Conservation (phyloP, 2,329 filamentous ascomycete species). For the Helminthosporium solani region DNA sequence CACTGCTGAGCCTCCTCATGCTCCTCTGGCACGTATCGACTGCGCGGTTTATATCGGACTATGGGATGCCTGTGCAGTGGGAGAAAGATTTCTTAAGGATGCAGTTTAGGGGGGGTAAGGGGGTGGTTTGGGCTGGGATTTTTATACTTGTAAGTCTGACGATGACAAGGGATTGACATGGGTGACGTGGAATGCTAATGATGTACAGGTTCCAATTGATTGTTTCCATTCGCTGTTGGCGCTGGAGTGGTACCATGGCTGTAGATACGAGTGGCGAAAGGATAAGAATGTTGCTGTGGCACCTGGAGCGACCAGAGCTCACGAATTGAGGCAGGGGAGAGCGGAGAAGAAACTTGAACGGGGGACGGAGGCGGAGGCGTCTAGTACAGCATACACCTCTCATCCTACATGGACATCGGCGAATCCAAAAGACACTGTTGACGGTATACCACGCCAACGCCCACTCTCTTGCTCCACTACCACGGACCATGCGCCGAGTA, state of each 20-base stretch:
- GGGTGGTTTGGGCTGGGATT: slow-evolving; percentile 12
- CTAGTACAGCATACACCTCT: neutral
- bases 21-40: slow-evolving; percentile 25
- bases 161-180: neutral
- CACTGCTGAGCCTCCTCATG: slow-evolving; percentile 17
- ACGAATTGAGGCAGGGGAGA: neutral
- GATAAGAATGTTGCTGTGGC: neutral
- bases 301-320: neutral
- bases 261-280: slow-evolving; percentile 3
- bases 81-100: slow-evolving; percentile 4
- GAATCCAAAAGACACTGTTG: no score
- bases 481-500: no score
- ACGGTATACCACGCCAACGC: no score
- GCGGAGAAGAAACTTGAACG: neutral
- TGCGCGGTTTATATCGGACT: slow-evolving; percentile 14
- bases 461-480: no score
- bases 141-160: slow-evolving; percentile 5
- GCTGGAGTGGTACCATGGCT: slow-evolving; percentile 15
- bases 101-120: slow-evolving; percentile 10
- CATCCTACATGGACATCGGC: neutral
- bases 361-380: neutral
- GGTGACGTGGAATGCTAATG: neutral
- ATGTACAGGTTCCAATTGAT: slow-evolving; percentile 11
- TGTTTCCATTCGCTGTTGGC: slow-evolving; percentile 11
- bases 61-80: slow-evolving; percentile 21